These are phyloP conservation scores for Prunus fruticosa DNA, from an alignment of 306 rosid species.

Conservation along the genomic window DNA sequence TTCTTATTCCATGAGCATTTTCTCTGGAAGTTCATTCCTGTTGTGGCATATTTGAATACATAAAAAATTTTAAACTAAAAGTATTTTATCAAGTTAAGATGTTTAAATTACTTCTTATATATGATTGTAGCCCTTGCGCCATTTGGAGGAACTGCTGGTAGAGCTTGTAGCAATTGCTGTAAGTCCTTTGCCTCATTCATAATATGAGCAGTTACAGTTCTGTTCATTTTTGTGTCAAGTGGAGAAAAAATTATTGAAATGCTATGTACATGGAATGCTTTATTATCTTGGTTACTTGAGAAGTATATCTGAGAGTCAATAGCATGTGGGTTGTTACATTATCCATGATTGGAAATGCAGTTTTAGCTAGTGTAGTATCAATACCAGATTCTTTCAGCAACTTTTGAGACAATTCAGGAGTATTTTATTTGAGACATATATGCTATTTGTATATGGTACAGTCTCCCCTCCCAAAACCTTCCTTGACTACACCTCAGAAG, in stretches of 20 bases:
- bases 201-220: neutral
- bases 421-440: neutral
- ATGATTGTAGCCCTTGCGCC: conserved; percentile 70
- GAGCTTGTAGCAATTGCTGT: conserved; percentile 96
- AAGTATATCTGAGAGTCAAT: neutral
- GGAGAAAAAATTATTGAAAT: neutral
- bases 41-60: conserved; percentile 10
- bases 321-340: neutral
- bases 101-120: conserved; percentile 15
- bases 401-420: neutral
- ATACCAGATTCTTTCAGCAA: neutral
- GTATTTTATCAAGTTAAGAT: conserved; percentile 2
- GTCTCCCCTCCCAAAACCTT: neutral
- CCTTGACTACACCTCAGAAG: neutral
- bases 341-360: neutral
- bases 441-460: neutral
- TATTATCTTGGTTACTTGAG: neutral
- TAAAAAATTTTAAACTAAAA: neutral
- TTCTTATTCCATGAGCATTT: conserved; percentile 7
- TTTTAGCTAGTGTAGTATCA: neutral
- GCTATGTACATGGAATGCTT: neutral
- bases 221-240: conserved; percentile 6
- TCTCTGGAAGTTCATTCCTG: conserved; percentile 4
- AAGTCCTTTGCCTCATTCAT: conserved; percentile 37
- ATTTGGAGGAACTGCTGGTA: conserved; percentile 84